phyloP scores from a whole-genome alignment of 176 grass and related monocot species.

The Zizania latifolia region DNA sequence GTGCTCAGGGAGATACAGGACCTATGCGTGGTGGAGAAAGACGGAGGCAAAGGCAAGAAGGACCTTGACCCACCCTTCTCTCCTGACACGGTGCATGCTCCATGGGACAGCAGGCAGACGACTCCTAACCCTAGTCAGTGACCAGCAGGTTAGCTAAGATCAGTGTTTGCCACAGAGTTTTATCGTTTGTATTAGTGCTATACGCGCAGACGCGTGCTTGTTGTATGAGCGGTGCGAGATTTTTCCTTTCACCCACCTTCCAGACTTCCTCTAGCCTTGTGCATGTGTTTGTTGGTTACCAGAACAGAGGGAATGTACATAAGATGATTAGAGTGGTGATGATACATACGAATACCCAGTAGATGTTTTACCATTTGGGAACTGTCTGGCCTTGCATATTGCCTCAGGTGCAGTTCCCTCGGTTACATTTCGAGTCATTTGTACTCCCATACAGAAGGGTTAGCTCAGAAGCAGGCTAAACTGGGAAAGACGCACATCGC shows the following conservation, averaged over 20 bases:
- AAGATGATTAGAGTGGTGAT: not conserved
- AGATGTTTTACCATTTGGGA: not conserved
- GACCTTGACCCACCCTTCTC: slow-evolving; percentile 20
- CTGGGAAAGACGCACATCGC: not conserved
- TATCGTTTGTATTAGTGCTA: not conserved
- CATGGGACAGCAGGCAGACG: slow-evolving; percentile 53
- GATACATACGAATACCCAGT: not conserved
- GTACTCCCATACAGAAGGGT: not conserved
- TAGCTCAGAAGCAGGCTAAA: not conserved
- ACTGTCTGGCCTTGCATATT: not conserved
- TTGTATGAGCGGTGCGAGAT: not conserved
- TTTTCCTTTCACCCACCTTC: not conserved
- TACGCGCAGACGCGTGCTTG: not conserved
- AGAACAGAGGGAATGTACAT: slow-evolving; percentile 26
- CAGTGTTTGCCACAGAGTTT: not conserved
- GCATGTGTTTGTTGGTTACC: slow-evolving; percentile 22
- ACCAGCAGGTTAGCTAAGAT: not conserved
- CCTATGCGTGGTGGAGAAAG: slow-evolving; percentile 6
- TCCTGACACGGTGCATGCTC: slow-evolving; percentile 52
- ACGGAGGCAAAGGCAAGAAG: slow-evolving; percentile 37
- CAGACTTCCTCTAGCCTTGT: slow-evolving; percentile 15
- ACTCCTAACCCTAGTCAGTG: slow-evolving; percentile 63
- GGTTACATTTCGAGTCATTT: not conserved
- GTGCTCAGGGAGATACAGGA: slow-evolving; percentile 54
- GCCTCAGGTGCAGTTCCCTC: not conserved